A percentile compares a stretch with the other conserved stretches of the same genome.
Conservation (phyloP, 2,329 filamentous ascomycete genomes). For the Cercospora beticola region DNA sequence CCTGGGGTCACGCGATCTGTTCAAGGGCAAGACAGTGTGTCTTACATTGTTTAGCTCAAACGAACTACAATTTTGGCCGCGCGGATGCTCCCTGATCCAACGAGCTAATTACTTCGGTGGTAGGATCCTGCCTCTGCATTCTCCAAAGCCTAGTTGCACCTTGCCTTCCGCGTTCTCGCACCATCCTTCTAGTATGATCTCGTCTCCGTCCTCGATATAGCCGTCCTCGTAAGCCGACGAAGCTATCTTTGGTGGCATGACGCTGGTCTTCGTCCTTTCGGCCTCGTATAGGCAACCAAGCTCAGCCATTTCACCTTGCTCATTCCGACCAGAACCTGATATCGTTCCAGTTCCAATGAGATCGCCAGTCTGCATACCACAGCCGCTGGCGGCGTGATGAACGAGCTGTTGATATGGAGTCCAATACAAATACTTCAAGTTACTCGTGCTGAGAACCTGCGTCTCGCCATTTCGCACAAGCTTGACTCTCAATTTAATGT, state of each 20-base stretch:
- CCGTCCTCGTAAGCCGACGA: constrained; percentile 31
- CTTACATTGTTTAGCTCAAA: not conserved
- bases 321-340: constrained; percentile 38
- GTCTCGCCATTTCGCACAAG: constrained; percentile 31
- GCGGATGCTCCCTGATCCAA: too few relatives aligned
- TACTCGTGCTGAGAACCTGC: constrained; percentile 29
- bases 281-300: constrained; percentile 46
- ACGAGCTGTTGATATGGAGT: constrained; percentile 49
- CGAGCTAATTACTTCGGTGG: too few relatives aligned
- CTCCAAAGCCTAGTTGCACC: constrained; percentile 33
- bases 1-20: not conserved
- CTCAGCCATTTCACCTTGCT: constrained; percentile 36
- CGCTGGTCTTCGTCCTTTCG: constrained; percentile 36
- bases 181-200: constrained; percentile 36
- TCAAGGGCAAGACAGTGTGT: not conserved
- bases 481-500: constrained; percentile 36
- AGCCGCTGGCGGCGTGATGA: constrained; percentile 46
- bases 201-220: constrained; percentile 47
- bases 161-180: constrained; percentile 32
- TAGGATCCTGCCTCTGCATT: constrained; percentile 32
- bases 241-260: constrained; percentile 34
- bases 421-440: constrained; percentile 46
- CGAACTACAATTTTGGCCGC: too few relatives aligned
- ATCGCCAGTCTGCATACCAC: constrained; percentile 45
- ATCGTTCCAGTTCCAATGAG: constrained; percentile 49